Base-by-base conservation (phyloP, 345 rosid species). In the Brassica incana region DNA sequence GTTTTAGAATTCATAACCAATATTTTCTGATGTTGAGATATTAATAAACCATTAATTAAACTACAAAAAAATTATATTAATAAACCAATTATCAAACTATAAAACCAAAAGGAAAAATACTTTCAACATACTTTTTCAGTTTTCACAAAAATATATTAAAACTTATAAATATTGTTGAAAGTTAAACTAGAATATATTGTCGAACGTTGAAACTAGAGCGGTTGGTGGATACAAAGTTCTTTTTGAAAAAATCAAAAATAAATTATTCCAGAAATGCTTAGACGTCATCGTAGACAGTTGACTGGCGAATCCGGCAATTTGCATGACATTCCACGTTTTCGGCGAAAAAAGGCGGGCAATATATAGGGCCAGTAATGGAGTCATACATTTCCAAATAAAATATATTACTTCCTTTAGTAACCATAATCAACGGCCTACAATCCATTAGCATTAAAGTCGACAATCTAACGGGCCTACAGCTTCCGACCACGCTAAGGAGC, bases 311-410 rank as follows among this genome's bases (percentile, higher is more conserved):
- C 60, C 45, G 67, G 10, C 45, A 67, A 67, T 67, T n/a, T 27
- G 40, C 61, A 43, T 69, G 32, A 71, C 45, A 36, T 52, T 71
- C 76, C 76, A 62, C 10, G 65, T 63, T 61, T 45, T 35, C 40
- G 36, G 81, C 76, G 40, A 63, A 9, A 33, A 2, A 64, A 1
- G 25, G 40, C 56, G 60, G 65, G 71, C 69, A 70, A 35, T 38
- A 71, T 71, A 66, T 15, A 71, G 2, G 81, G 81, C 36, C 68
- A 30, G n/a, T 30, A 56, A 72, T 5, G 10, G 25, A 64, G 61
- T 56, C 66, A 4, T 10, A 29, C 1, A 63, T 71, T 69, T 20
- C 76, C 33, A 27, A 61, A 48, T 45, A 45, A 33, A 71, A 50
- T 38, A n/a, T 23, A 20, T 18, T 2, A 16, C 16, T 72, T 40